Conservation (phyloP, 345 rosid genomes). For the Diplotaxis tenuifolia region DNA sequence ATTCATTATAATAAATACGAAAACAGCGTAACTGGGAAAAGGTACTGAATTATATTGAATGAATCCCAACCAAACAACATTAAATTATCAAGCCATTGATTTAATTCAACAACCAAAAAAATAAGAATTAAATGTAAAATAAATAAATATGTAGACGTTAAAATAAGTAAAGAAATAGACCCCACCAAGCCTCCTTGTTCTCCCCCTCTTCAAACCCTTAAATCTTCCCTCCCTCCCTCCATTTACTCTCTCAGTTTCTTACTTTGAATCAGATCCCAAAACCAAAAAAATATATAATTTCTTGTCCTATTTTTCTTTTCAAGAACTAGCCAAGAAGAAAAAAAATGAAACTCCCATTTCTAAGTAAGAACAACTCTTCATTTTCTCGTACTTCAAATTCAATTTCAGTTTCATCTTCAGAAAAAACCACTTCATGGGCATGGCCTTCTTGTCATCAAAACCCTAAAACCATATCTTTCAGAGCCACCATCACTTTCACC, state of each 20-base stretch:
- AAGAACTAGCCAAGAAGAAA: neutral
- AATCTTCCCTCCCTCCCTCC: slow-evolving; percentile 39
- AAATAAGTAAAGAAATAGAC: slow-evolving; percentile 25
- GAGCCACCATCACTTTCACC: slow-evolving; percentile 33
- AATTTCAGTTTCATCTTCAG: slow-evolving; percentile 36
- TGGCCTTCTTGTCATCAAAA: slow-evolving; percentile 80
- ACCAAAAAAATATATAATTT: neutral
- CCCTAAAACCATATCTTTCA: slow-evolving; percentile 76
- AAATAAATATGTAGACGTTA: slow-evolving; percentile 9
- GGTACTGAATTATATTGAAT: slow-evolving; percentile 32
- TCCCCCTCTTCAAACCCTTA: slow-evolving; percentile 24
- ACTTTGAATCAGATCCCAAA: slow-evolving; percentile 32
- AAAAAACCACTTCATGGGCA: slow-evolving; percentile 52
- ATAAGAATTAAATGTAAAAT: neutral
- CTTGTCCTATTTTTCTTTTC: slow-evolving; percentile 2
- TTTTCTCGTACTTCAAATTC: slow-evolving; percentile 27
- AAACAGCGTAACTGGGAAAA: slow-evolving; percentile 16
- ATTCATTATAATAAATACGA: slow-evolving; percentile 28
- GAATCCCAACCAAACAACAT: slow-evolving; percentile 42
- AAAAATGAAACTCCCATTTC: slow-evolving; percentile 66
- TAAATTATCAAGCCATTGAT: slow-evolving; percentile 36
- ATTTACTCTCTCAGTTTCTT: slow-evolving; percentile 25
- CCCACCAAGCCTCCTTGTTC: slow-evolving; percentile 31
- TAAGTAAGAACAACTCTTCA: slow-evolving; percentile 38
- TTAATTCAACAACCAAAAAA: slow-evolving; percentile 37